Base-by-base conservation (phyloP, 495 filamentous ascomycete genomes). In the Hypoxylon rickii region DNA sequence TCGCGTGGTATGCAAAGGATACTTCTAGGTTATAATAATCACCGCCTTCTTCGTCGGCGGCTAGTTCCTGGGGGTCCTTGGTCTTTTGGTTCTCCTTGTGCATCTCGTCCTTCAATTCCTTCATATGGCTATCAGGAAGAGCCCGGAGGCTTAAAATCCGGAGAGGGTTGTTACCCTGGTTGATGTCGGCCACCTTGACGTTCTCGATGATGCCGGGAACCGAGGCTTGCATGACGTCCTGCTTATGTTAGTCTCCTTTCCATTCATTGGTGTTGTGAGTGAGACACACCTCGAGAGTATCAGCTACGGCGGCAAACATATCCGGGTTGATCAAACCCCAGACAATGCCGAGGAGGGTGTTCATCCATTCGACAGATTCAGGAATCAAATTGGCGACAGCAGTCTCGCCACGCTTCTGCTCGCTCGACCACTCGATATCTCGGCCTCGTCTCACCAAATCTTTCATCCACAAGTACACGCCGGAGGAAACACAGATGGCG, bases 291-390 rank as follows among this genome's bases (percentile, higher is more conserved):
- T 79, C 76, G 10, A 79, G 64, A 3, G 75, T 79, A 13, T 79
- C 77, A 2, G 78, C 78, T 17, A 81, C 74, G 0, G 83, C 82
- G 7, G 79, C 76, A 63, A 97, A 89, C 91, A 97, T 96, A 1
- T 96, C 93, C 0, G 93, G 93, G 61, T 97, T 92, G 49, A 96
- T 83, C 1, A 96, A 73, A 2, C 89, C 89, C 92, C 93, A 97
- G 10, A 92, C 75, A 39, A 96, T 79, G 0, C 81, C 81, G 11
- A 97, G 66, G 31, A 94, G 80, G 0, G 85, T 90, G 67, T 97
- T 97, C 83, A 97, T 85, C 93, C 93, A 97, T 73, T 79, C 76
- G 2, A 96, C 92, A 1, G 88, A 93, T 70, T 97, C 93, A 0
- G 93, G 93, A 8, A 97, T 86, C 3, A 97, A 75, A 58, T 96